A percentile compares a stretch with the other conserved stretches of the same genome.
These are phyloP conservation scores for Aeschynomene evenia DNA, from an alignment of 306 rosid species.

Conservation along the genomic window DNA sequence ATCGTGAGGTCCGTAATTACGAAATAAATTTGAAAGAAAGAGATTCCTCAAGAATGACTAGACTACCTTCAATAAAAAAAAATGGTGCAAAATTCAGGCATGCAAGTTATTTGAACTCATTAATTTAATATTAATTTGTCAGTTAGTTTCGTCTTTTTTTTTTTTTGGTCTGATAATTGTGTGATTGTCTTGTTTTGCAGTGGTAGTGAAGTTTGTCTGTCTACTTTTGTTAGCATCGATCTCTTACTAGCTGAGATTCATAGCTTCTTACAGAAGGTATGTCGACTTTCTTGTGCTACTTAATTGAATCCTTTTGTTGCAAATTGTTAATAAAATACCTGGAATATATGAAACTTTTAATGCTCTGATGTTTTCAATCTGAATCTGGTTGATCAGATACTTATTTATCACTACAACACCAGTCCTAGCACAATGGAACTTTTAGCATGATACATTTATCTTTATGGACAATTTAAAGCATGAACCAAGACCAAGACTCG, in stretches of 20 bases:
- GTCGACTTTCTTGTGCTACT: constrained; percentile 25
- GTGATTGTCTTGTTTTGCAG: constrained; percentile 43
- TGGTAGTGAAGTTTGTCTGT: constrained; percentile 79
- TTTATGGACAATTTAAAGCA: constrained; percentile 8
- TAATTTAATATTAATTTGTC: constrained; percentile 15
- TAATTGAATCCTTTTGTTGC: neutral
- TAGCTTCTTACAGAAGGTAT: constrained; percentile 68
- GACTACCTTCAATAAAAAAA: constrained; percentile 61
- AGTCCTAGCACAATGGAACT: constrained; percentile 6
- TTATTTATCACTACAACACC: neutral
- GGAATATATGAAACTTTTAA: neutral
- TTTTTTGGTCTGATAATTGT: neutral
- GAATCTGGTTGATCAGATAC: constrained; percentile 4
- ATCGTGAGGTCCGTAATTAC: constrained; percentile 49
- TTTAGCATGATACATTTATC: neutral
- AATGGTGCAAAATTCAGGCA: constrained; percentile 86
- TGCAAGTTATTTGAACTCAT: constrained; percentile 19
- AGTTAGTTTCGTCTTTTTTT: constrained; percentile 4
- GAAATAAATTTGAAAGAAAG: constrained; percentile 58
- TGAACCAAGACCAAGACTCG: neutral
- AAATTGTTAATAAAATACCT: constrained; percentile 9
- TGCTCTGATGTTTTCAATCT: constrained; percentile 4
- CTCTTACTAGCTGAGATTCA: constrained; percentile 56
- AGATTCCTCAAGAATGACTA: constrained; percentile 46
- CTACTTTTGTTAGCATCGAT: constrained; percentile 45